Conservation (phyloP, 805 yeast genomes). For the Citeromyces matritensis region DNA sequence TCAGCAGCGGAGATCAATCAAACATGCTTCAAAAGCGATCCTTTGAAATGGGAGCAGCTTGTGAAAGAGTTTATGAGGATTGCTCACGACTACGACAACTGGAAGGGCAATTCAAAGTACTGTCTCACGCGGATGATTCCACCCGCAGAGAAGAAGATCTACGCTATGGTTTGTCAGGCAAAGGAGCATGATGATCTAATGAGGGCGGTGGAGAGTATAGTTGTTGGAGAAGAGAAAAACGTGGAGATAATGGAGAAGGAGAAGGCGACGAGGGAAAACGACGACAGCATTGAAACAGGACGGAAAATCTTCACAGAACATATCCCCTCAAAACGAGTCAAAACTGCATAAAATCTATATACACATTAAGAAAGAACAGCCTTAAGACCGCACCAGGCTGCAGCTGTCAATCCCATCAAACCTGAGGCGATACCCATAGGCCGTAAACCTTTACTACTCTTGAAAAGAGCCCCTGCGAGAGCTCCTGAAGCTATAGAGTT, state of each 20-base stretch:
- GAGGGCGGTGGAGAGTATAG: neutral
- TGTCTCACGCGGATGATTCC: slow-evolving; percentile 69
- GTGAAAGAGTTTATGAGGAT: slow-evolving; percentile 39
- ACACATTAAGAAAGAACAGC: slow-evolving; percentile 6
- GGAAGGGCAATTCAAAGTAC: slow-evolving; percentile 65
- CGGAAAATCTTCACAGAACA: too few relatives aligned
- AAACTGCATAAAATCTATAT: too few relatives aligned
- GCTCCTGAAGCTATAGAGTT: slow-evolving; percentile 88
- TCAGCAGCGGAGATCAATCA: slow-evolving; percentile 82
- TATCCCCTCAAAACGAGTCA: too few relatives aligned
- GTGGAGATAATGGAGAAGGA: too few relatives aligned
- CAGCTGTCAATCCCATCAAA: slow-evolving; percentile 81
- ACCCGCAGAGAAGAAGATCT: slow-evolving; percentile 6
- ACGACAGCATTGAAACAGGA: too few relatives aligned
- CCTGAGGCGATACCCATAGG: slow-evolving; percentile 84
- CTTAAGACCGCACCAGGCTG: slow-evolving; percentile 83
- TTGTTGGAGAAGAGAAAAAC: too few relatives aligned
- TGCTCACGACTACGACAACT: slow-evolving; percentile 44
- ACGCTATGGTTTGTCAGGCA: neutral
- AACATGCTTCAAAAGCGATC: slow-evolving; percentile 41
- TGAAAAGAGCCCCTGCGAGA: slow-evolving; percentile 81
- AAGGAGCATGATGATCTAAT: slow-evolving; percentile 1
- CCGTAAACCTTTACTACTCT: slow-evolving; percentile 68
- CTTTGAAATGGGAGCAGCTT: slow-evolving; percentile 37
- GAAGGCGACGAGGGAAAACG: too few relatives aligned